Base-by-base conservation (phyloP, 2,329 filamentous ascomycete genomes). In the Pseudogymnoascus sp. region DNA sequence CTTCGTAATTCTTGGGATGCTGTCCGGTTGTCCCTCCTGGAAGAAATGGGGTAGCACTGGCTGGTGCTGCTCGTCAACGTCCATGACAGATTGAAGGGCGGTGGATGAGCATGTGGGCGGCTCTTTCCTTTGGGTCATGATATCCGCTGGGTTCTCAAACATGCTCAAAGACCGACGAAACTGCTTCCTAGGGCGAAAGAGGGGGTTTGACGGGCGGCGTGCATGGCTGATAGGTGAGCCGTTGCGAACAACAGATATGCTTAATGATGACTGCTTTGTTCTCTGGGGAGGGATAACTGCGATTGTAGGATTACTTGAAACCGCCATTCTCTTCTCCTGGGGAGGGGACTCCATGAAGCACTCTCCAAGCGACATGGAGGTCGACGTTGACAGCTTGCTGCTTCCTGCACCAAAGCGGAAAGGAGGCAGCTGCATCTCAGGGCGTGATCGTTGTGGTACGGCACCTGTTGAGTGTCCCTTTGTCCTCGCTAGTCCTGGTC, bases 131-230 rank as follows among this genome's bases (percentile, higher is more conserved):
- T 87, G 81, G 76, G 91, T 91, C 79, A 96, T 89, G 62, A 97
- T 82, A 72, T 97, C 95, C 67, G 85, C 89, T 3, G 93, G 89
- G 73, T 89, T 87, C 78, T 97, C 93, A 76, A 96, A 99, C 95
- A 99, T 99, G 82, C 95, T 97, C 72, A 97, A 79, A 23, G 93
- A 96, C 67, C 95, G 87, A 65, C 95, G 88, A 72, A 93, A 93
- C 74, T 95, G 90, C 72, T 96, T 96, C 67, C 93, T 85, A 49
- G 90, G 90, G 65, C 91, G 86, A 69, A 86, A 79, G 67, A 89
- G 84, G 63, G 83, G 89, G 74, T 87, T 92, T 59, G 84, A 88
- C 65, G 79, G 82, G 67, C 93, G 91, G 66, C 92, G 87, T 62
- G 87, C 78, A 64, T 79, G 81, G 64, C 81, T 82, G 65, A 89